Base-by-base conservation (phyloP, 177 flowering plant genomes). In the Vitis hybrid region DNA sequence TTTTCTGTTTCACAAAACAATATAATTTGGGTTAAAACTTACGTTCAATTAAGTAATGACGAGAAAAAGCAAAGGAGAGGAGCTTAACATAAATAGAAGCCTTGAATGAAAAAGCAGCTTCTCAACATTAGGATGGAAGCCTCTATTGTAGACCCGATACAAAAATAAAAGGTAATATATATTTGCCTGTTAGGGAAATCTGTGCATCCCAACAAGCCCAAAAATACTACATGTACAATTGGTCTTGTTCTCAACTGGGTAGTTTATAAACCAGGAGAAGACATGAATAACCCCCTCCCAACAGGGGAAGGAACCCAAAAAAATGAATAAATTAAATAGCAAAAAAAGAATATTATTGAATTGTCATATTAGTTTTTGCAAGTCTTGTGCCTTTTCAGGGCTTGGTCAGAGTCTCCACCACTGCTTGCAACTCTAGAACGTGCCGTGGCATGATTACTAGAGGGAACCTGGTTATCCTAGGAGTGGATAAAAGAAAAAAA, bases 321-420 rank as follows among this genome's bases (percentile, higher is more conserved):
- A 72, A 72, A 71, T 67, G 34, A 73, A 77, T 62, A 60, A 78
- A 78, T 73, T 59, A 64, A 14, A 65, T 23, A 5, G 3, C 26
- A 32, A 68, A 62, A 59, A 70, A 48, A 21, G 14, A 54, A 60
- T 39, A 55, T 21, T 60, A n/a, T 52, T n/a, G 32, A 64, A 51
- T 49, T 55, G 56, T n/a, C 26, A 49, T 62, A 60, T 74, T 85
- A 78, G 75, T 75, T 81, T 66, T 71, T 80, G 70, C 81, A 70
- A 11, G 79, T 80, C 80, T 82, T 89, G 48, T 74, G 81, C 83
- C 88, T 88, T 88, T 87, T 87, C 50, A 50, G 68, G 48, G 83
- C 77, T 62, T 77, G 81, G 18, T 67, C 77, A 21, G 82, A 78
- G 18, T 82, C 88, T 15, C 81, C 87, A 11, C 81, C 78, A 7